These are phyloP conservation scores for Raphanus hybrid DNA, from an alignment of 441 rosid genomes.

Conservation along the genomic window DNA sequence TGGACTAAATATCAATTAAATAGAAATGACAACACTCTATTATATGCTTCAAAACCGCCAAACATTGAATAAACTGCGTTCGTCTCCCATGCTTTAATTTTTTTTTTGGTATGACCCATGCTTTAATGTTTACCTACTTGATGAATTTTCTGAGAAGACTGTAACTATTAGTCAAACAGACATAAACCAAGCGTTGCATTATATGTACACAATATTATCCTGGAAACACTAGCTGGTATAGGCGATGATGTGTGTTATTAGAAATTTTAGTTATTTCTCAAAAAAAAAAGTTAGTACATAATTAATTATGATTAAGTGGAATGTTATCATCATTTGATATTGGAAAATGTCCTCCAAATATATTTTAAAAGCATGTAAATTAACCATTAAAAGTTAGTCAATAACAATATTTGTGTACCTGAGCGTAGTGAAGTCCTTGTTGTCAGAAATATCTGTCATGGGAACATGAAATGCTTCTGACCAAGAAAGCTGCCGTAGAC, in stretches of 20 bases:
- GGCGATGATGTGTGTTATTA: constrained; percentile 16
- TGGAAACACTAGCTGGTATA: background rate
- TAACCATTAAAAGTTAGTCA: background rate
- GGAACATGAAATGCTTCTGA: constrained; percentile 95
- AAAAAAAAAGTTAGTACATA: background rate
- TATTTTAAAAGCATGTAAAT: background rate
- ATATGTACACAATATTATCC: background rate
- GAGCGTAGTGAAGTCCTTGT: constrained; percentile 49
- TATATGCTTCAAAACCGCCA: constrained; percentile 32
- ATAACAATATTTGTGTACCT: constrained; percentile 54
- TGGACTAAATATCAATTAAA: constrained; percentile 2
- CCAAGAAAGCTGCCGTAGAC: constrained; percentile 76
- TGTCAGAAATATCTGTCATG: constrained; percentile 59
- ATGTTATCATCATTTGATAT: background rate
- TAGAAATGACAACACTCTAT: constrained; percentile 13
- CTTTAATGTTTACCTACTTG: constrained; percentile 15
- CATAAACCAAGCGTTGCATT: background rate
- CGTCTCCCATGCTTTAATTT: constrained; percentile 32
- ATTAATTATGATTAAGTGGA: background rate
- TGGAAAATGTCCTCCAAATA: background rate
- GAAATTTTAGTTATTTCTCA: background rate
- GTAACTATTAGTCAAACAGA: constrained; percentile 25
- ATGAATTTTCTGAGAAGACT: background rate
- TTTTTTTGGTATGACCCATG: constrained; percentile 9
- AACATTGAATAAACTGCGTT: background rate